phyloP scores from a whole-genome alignment of 2,329 filamentous ascomycete species.

The Sporothrix brasiliensis region DNA sequence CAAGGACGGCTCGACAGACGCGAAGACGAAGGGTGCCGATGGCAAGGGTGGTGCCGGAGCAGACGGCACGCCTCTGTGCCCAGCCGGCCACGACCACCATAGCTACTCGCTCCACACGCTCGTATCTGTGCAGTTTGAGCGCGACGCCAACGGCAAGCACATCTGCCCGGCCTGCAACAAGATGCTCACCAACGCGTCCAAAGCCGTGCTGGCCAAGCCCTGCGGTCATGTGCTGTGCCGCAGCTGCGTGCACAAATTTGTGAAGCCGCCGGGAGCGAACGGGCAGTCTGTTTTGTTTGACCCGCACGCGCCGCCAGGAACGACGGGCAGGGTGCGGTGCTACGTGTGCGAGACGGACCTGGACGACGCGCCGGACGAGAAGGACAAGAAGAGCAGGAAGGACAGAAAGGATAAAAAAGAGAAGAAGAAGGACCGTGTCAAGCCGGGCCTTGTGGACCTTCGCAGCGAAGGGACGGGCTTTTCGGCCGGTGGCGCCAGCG shows the following conservation, averaged over 20 bases:
- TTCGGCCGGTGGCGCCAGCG: constrained; percentile 80
- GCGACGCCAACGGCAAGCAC: constrained; percentile 40
- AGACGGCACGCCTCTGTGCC: constrained; percentile 17
- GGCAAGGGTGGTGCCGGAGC: neutral
- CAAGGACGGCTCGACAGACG: neutral
- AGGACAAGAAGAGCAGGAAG: constrained; percentile 49
- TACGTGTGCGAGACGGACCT: constrained; percentile 86
- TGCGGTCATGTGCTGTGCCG: constrained; percentile 93
- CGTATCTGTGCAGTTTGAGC: constrained; percentile 73
- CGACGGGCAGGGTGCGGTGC: constrained; percentile 61
- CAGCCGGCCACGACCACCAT: constrained; percentile 45
- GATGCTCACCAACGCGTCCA: constrained; percentile 76
- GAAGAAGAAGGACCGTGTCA: constrained; percentile 58
- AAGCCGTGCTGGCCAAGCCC: constrained; percentile 78
- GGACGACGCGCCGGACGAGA: constrained; percentile 49
- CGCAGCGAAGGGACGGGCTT: constrained; percentile 90
- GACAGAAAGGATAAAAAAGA: constrained; percentile 47
- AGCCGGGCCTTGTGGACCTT: constrained; percentile 75
- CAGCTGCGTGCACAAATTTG: constrained; percentile 80
- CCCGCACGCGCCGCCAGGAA: constrained; percentile 59
- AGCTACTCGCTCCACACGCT: constrained; percentile 76
- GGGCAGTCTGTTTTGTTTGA: constrained; percentile 44
- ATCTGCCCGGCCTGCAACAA: constrained; percentile 87
- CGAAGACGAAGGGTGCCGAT: constrained; percentile 43
- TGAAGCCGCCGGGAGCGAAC: constrained; percentile 55